Evolutionary conservation across 1,284 basidiomycete genomes (phyloP), one percentile per base, ranked within the genome.

Genomic region (Leccinum fallax): DNA sequence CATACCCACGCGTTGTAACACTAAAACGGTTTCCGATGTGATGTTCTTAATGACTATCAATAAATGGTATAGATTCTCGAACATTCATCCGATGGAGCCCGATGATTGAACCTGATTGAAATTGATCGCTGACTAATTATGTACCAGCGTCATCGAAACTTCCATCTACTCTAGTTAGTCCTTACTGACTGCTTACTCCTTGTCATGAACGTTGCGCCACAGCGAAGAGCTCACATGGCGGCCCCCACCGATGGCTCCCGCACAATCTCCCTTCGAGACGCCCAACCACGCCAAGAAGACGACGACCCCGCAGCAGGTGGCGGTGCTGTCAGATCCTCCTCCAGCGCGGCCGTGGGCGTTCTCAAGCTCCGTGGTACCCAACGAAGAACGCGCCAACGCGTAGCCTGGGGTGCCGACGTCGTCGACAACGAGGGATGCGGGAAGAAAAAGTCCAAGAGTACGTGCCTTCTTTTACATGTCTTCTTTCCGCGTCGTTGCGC

Each of bases 391-490:
- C 73, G 79, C 16, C 84, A 80, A 43, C 77, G 80, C 21, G 92
- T 94, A 0, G 84, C 82, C 1, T 95, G 93, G 93, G 81, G 78
- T 24, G 87, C 91, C n/a, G 88, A 86, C 62, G 90, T 92, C 2
- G 81, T 95, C 1, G 93, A 95, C 71, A 95, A 95, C 66, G 93
- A 95, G 69, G 86, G 86, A 0, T 82, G 85, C 61, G 89, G 89
- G 13, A 85, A 83, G 78, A 94, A 94, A 75, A 91, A 89, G 64
- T 90, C 89, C 21, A 95, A 95, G 77, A 93, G 93, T 94, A 65
- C 65, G 89, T 81, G 8, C n/a, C 19, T 15, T 16, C 24, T 16
- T 26, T 26, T 16, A 15, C 24, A 3, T 9, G 7, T 40, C 8
- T 40, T 21, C 15, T 21, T 24, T 49, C 24, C 57, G 5, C n/a